Conservation (phyloP, 495 filamentous ascomycete species). For the Hypoxylon lienhwacheense region DNA sequence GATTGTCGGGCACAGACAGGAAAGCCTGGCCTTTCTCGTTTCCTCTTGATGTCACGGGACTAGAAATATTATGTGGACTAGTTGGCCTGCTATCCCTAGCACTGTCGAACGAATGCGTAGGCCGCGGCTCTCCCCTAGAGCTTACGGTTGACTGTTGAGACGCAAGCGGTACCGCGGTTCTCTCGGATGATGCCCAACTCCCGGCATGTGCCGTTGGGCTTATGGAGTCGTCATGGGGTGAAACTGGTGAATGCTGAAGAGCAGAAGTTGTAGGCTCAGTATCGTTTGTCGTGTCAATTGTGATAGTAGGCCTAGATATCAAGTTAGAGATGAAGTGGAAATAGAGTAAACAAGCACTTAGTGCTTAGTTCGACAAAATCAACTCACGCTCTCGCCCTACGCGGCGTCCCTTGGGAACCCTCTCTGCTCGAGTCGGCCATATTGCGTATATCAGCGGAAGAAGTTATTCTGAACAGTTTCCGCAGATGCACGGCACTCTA, state of each 20-base stretch:
- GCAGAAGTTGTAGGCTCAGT: constrained; percentile 39
- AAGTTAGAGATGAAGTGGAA: constrained; percentile 14
- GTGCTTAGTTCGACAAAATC: background rate
- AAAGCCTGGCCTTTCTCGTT: constrained; percentile 50
- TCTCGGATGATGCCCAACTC: constrained; percentile 52
- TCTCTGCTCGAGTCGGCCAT: constrained; percentile 27
- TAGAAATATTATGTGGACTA: constrained; percentile 87
- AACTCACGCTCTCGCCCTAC: constrained; percentile 34
- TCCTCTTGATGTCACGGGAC: constrained; percentile 56
- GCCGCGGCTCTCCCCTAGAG: constrained; percentile 54
- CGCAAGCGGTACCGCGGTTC: constrained; percentile 41
- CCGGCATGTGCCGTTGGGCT: constrained; percentile 50
- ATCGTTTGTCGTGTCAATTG: constrained; percentile 43
- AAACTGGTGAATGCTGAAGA: constrained; percentile 48
- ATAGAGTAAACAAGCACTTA: background rate
- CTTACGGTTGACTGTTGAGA: constrained; percentile 36
- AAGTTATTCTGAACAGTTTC: constrained; percentile 3
- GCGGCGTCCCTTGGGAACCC: constrained; percentile 22
- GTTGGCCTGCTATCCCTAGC: constrained; percentile 74
- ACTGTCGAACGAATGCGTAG: constrained; percentile 68
- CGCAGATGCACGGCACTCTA: too few species aligned
- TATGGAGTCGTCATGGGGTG: constrained; percentile 49
- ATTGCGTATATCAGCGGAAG: background rate
- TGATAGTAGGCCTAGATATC: constrained; percentile 42
- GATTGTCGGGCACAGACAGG: constrained; percentile 50